phyloP scores from a whole-genome alignment of 306 rosid genomes.

The Dryas drummondii region DNA sequence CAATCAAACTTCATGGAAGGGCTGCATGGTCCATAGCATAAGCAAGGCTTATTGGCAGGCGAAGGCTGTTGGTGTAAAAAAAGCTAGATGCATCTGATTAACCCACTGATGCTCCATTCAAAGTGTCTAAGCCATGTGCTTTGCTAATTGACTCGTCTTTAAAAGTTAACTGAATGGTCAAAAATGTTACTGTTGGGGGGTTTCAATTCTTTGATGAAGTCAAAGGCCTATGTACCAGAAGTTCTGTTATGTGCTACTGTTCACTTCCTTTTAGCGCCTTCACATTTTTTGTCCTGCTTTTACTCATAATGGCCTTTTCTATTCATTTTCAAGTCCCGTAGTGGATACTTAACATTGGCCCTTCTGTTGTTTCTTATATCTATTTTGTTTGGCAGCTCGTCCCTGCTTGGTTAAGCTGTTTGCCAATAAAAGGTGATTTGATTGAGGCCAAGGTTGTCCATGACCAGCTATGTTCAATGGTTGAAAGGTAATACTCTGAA shows the following conservation, averaged over 20 bases:
- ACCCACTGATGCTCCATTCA: background rate
- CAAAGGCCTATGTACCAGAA: too few species aligned
- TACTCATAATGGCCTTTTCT: background rate
- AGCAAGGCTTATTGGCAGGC: background rate
- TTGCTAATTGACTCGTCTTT: background rate
- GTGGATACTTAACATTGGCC: background rate
- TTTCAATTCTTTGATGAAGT: background rate
- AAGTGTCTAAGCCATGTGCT: background rate
- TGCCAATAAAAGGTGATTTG: slow-evolving; percentile 73
- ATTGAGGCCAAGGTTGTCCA: slow-evolving; percentile 73
- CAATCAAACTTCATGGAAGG: background rate
- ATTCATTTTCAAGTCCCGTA: background rate
- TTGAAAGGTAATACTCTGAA: slow-evolving; percentile 53
- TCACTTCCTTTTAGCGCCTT: background rate
- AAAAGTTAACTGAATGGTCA: background rate
- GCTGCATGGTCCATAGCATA: background rate
- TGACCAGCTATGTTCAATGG: slow-evolving; percentile 71
- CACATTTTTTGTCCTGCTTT: background rate
- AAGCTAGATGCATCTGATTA: background rate
- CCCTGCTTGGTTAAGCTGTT: slow-evolving; percentile 73
- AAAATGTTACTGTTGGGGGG: background rate
- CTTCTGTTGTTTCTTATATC: slow-evolving; percentile 1
- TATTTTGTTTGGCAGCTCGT: slow-evolving; percentile 44
- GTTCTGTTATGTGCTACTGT: background rate
- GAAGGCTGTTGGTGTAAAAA: background rate